phyloP scores from a whole-genome alignment of 345 rosid genomes.

The Gossypium turneri region DNA sequence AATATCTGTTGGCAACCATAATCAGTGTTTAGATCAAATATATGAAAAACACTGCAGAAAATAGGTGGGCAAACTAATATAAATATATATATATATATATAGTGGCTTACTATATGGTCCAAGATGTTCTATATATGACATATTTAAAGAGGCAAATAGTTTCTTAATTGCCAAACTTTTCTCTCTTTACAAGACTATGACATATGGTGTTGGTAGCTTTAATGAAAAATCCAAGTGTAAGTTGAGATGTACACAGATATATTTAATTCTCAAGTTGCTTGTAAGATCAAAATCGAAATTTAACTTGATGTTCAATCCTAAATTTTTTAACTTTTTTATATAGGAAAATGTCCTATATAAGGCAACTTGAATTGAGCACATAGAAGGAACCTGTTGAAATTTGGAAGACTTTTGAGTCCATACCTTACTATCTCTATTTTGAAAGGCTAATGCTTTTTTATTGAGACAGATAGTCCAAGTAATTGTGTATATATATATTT shows the following conservation, averaged over 20 bases:
- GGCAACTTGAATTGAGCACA: constrained; percentile 18
- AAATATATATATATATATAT: too few relatives aligned
- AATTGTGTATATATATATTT: not conserved
- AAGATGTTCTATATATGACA: constrained; percentile 3
- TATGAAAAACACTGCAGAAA: too few relatives aligned
- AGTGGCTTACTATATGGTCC: constrained; percentile 23
- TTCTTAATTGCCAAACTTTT: constrained; percentile 13
- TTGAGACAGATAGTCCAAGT: not conserved
- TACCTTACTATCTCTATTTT: not conserved
- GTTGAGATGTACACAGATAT: too few relatives aligned
- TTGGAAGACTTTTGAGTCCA: constrained; percentile 16
- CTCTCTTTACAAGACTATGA: constrained; percentile 11
- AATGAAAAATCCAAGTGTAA: constrained; percentile 4
- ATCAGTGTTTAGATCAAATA: too few relatives aligned
- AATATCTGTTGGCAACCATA: too few relatives aligned
- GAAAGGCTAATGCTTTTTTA: not conserved
- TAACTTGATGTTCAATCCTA: not conserved
- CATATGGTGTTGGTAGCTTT: constrained; percentile 21
- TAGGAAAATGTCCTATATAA: not conserved
- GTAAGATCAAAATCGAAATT: too few relatives aligned
- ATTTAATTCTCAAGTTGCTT: too few relatives aligned
- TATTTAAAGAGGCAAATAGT: too few relatives aligned
- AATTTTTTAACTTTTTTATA: not conserved
- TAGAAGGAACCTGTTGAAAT: not conserved
- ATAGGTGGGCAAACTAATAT: too few relatives aligned